Conservation (phyloP, 2,329 filamentous ascomycete species). For the Tolypocladium pustulatum region DNA sequence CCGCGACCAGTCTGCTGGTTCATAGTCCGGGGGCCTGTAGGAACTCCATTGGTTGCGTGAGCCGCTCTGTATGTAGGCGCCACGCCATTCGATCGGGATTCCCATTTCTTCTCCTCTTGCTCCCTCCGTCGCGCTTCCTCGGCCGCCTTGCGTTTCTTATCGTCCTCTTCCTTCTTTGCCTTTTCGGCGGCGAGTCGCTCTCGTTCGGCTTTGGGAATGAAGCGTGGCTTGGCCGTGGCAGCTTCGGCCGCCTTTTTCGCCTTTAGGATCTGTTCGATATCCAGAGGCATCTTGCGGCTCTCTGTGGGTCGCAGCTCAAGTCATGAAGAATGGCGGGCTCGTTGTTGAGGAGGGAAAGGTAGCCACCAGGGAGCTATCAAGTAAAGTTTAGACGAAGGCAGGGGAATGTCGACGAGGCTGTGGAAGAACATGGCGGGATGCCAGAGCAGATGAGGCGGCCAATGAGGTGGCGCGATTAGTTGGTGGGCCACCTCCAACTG, state of each 20-base stretch:
- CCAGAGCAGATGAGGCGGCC: no score
- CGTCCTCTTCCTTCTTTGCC: constrained; percentile 56
- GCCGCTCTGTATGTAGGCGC: constrained; percentile 12
- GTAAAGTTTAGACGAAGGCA: no score
- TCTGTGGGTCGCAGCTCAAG: neutral
- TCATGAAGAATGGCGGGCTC: no score
- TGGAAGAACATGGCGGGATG: no score
- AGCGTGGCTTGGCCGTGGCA: constrained; percentile 78
- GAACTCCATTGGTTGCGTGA: constrained; percentile 29
- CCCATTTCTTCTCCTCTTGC: constrained; percentile 46
- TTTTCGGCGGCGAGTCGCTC: constrained; percentile 74
- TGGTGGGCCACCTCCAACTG: neutral
- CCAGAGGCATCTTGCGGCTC: constrained; percentile 37
- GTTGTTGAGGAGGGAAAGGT: no score
- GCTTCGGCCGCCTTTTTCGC: constrained; percentile 82
- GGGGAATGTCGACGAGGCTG: no score
- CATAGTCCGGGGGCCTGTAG: constrained; percentile 65
- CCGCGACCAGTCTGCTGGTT: constrained; percentile 32
- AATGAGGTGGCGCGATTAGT: neutral
- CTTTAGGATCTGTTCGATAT: constrained; percentile 74
- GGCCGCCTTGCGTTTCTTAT: constrained; percentile 36
- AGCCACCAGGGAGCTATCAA: no score
- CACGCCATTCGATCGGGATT: constrained; percentile 15
- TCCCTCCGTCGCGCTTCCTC: constrained; percentile 59
- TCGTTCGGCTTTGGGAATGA: constrained; percentile 72